phyloP scores from a whole-genome alignment of 305 asterid genomes.

The Fraxinus baroniana region DNA sequence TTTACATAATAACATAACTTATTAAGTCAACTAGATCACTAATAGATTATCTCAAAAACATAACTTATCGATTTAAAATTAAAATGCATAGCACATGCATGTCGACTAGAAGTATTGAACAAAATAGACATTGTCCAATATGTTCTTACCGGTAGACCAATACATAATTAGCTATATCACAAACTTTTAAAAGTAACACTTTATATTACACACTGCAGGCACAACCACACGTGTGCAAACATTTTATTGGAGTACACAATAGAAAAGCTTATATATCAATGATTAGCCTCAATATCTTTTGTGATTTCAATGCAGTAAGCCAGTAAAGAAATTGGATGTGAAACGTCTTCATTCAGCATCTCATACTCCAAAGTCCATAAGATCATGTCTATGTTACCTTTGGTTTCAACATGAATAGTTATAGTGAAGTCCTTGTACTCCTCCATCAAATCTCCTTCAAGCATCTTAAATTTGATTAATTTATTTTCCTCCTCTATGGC shows the following conservation, averaged over 20 bases:
- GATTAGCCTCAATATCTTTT: slow-evolving; percentile 30
- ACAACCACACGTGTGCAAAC: not conserved
- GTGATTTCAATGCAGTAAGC: slow-evolving; percentile 24
- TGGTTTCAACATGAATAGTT: slow-evolving; percentile 36
- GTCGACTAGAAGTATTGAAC: not conserved
- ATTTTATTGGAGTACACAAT: not conserved
- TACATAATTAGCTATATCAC: not conserved
- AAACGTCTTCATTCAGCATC: slow-evolving; percentile 30
- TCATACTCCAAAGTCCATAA: slow-evolving; percentile 42
- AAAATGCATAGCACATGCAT: not conserved
- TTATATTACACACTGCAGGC: not conserved
- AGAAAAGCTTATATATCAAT: not conserved
- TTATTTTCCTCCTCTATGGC: slow-evolving; percentile 23
- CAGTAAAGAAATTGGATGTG: slow-evolving; percentile 35
- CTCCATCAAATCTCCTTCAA: slow-evolving; percentile 36
- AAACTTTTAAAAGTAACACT: not conserved
- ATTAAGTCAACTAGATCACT: not conserved
- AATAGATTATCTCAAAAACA: not conserved
- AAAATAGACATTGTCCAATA: not conserved
- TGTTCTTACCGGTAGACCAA: not conserved
- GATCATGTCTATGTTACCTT: slow-evolving; percentile 21
- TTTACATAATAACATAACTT: too few species aligned
- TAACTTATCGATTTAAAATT: not conserved
- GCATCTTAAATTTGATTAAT: slow-evolving; percentile 10
- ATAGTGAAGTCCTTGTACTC: slow-evolving; percentile 21